phyloP scores from a whole-genome alignment of 768 basidiomycete genomes.

The Lentinus tigrinus region DNA sequence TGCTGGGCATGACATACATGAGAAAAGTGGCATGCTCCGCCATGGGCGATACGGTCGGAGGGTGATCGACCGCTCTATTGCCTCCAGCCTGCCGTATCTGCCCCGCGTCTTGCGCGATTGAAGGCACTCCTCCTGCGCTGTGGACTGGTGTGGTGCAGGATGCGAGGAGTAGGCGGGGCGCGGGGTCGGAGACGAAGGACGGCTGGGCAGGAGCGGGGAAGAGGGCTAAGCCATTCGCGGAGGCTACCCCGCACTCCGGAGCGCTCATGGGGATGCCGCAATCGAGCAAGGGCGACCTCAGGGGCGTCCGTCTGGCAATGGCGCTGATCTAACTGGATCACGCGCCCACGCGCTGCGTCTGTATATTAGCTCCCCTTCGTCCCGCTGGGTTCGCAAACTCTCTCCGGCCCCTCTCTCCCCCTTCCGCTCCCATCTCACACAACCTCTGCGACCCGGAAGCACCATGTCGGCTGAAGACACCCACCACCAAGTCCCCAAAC shows the following conservation, averaged over 20 bases:
- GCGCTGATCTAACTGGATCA: constrained; percentile 11
- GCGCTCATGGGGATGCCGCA: neutral
- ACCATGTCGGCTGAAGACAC: constrained; percentile 27
- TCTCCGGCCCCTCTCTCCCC: neutral
- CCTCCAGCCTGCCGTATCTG: neutral
- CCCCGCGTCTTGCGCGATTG: neutral
- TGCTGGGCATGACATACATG: neutral
- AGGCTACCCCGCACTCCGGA: constrained; percentile 11
- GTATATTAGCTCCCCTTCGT: constrained; percentile 7
- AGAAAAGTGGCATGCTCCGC: neutral
- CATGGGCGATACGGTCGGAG: neutral
- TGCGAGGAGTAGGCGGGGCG: neutral
- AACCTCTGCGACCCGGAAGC: neutral
- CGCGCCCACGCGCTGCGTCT: constrained; percentile 3
- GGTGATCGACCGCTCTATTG: neutral
- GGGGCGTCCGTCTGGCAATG: constrained; percentile 11
- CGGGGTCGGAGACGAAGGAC: constrained; percentile 2
- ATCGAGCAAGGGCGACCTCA: constrained; percentile 10
- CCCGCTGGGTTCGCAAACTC: neutral
- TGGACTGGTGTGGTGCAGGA: neutral
- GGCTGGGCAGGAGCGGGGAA: constrained; percentile 6
- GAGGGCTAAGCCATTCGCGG: constrained; percentile 4
- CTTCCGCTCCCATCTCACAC: neutral
- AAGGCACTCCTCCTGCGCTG: neutral
- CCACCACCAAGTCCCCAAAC: constrained; percentile 35